phyloP scores from a whole-genome alignment of 1,284 basidiomycete species.

The Hemileia vastatrix region DNA sequence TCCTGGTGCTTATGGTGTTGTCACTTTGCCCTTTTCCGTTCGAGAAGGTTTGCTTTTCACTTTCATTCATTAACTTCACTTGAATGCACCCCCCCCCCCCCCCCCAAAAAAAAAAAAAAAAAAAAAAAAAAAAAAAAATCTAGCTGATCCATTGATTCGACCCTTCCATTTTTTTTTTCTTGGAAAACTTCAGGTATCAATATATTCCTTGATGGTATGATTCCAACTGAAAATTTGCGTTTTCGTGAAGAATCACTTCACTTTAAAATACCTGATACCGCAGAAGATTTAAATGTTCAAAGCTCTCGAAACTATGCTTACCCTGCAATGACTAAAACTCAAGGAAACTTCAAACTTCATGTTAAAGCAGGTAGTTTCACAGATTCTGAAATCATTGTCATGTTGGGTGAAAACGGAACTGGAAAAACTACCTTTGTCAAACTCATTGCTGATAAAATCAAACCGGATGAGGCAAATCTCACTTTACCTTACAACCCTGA shows the following conservation, averaged over 20 bases:
- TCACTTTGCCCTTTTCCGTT: conserved; percentile 92
- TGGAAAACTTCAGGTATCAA: conserved; percentile 63
- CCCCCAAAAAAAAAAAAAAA: too few relatives aligned
- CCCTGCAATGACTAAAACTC: conserved; percentile 88
- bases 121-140: too few relatives aligned
- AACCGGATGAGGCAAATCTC: conserved; percentile 69
- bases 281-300: conserved; percentile 71
- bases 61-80: conserved; percentile 1
- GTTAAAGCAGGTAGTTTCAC: conserved; percentile 78
- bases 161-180: neutral
- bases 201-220: conserved; percentile 93
- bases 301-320: conserved; percentile 79
- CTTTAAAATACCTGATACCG: conserved; percentile 92
- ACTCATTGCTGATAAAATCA: conserved; percentile 71
- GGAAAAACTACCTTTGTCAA: conserved; percentile 96
- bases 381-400: conserved; percentile 93
- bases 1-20: conserved; percentile 92
- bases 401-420: conserved; percentile 94
- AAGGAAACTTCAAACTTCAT: conserved; percentile 83
- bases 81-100: too few relatives aligned
- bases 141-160: neutral
- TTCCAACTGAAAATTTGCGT: conserved; percentile 94
- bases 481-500: conserved; percentile 89
- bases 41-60: conserved; percentile 86
- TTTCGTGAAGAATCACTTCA: conserved; percentile 87